phyloP scores from a whole-genome alignment of 129 eudicot genomes.

The Smallanthus sonchifolius region DNA sequence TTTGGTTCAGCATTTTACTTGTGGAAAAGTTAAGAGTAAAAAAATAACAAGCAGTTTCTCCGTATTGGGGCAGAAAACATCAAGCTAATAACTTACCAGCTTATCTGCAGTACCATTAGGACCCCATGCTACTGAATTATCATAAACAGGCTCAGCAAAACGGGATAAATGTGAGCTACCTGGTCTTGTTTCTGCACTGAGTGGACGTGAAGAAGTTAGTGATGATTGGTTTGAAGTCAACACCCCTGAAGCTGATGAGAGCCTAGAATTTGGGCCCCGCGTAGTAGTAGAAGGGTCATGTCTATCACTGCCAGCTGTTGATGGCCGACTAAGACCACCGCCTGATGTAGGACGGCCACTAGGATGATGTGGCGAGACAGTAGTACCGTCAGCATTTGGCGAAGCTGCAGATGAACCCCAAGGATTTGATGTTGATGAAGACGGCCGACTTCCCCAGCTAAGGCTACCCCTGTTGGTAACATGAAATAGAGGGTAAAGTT shows the following conservation, averaged over 20 bases:
- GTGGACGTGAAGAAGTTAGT: slow-evolving; percentile 71
- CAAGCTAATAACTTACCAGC: slow-evolving; percentile 47
- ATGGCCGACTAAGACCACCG: slow-evolving; percentile 94
- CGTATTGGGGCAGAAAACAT: background rate
- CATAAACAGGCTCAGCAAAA: slow-evolving; percentile 82
- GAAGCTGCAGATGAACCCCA: slow-evolving; percentile 79
- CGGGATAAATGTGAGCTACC: slow-evolving; percentile 90
- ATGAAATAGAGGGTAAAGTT: background rate
- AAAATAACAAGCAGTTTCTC: background rate
- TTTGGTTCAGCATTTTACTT: background rate
- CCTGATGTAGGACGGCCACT: slow-evolving; percentile 91
- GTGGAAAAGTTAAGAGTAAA: background rate
- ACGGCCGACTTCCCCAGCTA: slow-evolving; percentile 91
- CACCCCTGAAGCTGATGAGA: slow-evolving; percentile 86
- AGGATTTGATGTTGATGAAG: slow-evolving; percentile 77
- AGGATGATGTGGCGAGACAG: slow-evolving; percentile 61
- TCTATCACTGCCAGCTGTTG: slow-evolving; percentile 90
- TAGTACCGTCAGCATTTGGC: slow-evolving; percentile 62
- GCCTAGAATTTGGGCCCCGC: slow-evolving; percentile 83
- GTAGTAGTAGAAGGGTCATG: slow-evolving; percentile 56
- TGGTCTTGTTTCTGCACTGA: slow-evolving; percentile 96
- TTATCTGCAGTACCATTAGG: slow-evolving; percentile 53
- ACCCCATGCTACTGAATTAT: slow-evolving; percentile 62
- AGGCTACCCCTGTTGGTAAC: slow-evolving; percentile 67
- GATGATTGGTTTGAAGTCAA: slow-evolving; percentile 54